Evolutionary conservation across 441 rosid genomes (phyloP).

Genomic region (Manihot esculenta): DNA sequence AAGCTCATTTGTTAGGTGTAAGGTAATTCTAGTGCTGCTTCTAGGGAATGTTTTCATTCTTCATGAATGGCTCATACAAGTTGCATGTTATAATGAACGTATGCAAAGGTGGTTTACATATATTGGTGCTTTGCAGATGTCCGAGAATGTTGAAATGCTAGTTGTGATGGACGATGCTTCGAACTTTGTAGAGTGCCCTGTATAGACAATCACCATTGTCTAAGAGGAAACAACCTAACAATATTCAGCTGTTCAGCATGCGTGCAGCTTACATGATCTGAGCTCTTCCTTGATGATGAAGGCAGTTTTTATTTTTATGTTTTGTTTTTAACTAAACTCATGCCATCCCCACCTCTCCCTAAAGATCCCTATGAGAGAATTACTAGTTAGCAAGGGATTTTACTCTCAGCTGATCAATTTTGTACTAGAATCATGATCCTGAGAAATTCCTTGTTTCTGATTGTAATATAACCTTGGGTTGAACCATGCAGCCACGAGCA

Average conservation of each 20-base stretch:
- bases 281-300: conserved; percentile 8
- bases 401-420: conserved; percentile 39
- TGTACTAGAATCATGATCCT: conserved; percentile 29
- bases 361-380: conserved; percentile 20
- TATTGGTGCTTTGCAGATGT: conserved; percentile 32
- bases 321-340: too few relatives aligned
- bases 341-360: conserved; percentile 1
- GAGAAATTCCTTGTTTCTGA: conserved; percentile 22
- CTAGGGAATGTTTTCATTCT: background rate
- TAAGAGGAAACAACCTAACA: conserved; percentile 15
- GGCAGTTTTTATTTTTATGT: conserved; percentile 1
- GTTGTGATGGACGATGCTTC: background rate
- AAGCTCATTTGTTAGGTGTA: too few relatives aligned
- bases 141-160: conserved; percentile 31
- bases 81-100: background rate
- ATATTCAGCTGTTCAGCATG: conserved; percentile 19
- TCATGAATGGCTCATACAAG: background rate
- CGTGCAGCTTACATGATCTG: conserved; percentile 18
- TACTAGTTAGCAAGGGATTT: conserved; percentile 18
- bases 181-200: background rate
- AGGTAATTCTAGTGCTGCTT: background rate
- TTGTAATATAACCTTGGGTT: conserved; percentile 19
- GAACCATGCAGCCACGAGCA: conserved; percentile 22
- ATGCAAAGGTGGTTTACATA: background rate
- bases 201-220: conserved; percentile 11